Base-by-base conservation (phyloP, 306 rosid species). In the Prunus davidiana region DNA sequence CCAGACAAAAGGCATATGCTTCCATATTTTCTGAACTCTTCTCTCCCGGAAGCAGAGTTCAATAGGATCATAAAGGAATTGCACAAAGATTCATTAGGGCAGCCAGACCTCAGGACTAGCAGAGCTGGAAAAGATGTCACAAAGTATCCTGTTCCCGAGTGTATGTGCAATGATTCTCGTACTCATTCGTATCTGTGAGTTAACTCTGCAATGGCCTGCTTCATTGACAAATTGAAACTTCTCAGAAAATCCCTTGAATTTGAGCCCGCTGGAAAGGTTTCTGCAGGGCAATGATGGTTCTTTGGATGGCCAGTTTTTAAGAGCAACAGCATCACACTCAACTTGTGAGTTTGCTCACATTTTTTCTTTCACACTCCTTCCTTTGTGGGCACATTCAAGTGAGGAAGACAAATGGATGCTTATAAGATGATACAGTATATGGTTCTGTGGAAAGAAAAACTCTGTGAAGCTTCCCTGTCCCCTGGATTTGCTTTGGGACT, bases 1-100 rank as follows among this genome's bases (percentile, higher is more conserved):
- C 99, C 99, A 70, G 90, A 95, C 90, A 95, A 95, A 81, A 82
- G 99, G 65, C 96, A 95, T 75, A 92, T 92, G 97, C 91, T 91
- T 15, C 93, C 97, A 6, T 81, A 87, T 80, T 91, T 95, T 76
- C 77, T 89, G 51, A 82, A 88, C 47, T 76, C 96, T 24, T 85
- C 93, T 46, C 87, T 95, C 45, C 84, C 92, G 18, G 97, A 89
- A 81, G 81, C 79, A 67, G 96, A 91, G 80, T 95, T 92, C 73
- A 89, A 83, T 65, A 83, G 61, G 52, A 82, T 95, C 77, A 88
- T 95, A 43, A 89, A 63, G 73, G 89, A 83, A 69, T 58, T 95
- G 79, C 99, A 95, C 69, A 80, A n/a, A 1, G 96, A 92, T 34
- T 92, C 99, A 56, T 19, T 89, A 28, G 99, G 98, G 67, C 92